Base-by-base conservation (phyloP, 768 basidiomycete species). In the Pisolithus marmoratus region DNA sequence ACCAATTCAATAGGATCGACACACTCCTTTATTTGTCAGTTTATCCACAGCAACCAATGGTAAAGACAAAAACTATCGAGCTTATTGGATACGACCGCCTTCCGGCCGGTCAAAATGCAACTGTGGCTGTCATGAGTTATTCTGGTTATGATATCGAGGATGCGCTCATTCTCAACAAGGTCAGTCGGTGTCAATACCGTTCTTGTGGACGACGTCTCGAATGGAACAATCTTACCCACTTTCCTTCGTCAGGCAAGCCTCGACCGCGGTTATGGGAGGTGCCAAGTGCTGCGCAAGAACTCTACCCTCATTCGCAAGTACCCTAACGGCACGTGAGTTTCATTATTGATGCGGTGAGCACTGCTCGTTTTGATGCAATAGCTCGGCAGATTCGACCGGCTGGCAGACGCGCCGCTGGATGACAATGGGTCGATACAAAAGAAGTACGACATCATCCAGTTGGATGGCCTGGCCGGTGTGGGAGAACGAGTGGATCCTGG, bases 121-220 rank as follows among this genome's bases (percentile, higher is more conserved):
- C 86, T 0, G 92, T 99, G 42, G 96, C 96, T 11, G 94, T 98
- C 59, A 99, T 99, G 96, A 94, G 91, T 67, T 99, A 90, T 70
- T 96, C 94, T 5, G 96, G 96, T 23, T 99, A 98, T 67, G 96
- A 99, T 76, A 99, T 99, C 57, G 96, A 99, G 73, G 96, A 99
- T 67, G 96, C 96, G 3, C 75, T 98, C 50, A 98, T 99, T 60
- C 75, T 95, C 53, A 99, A 99, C 69, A 93, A 86, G 76, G 91
- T 84, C 48, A 41, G 91, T 84, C 48, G 74, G 47, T 34, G 51
- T 46, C 50, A 9, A 40, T 45, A 45, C 49, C 26, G 40, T 59
- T 49, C 46, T 48, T 38, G 42, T 17, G 11, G 24, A 47, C 38
- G 44, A n/a, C 37, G 23, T 26, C 27, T 34, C 34, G 53, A 26